Evolutionary conservation across 2,329 filamentous ascomycete genomes (phyloP), one percentile per base, ranked within the genome.

Genomic region (Calonectria naviculata): DNA sequence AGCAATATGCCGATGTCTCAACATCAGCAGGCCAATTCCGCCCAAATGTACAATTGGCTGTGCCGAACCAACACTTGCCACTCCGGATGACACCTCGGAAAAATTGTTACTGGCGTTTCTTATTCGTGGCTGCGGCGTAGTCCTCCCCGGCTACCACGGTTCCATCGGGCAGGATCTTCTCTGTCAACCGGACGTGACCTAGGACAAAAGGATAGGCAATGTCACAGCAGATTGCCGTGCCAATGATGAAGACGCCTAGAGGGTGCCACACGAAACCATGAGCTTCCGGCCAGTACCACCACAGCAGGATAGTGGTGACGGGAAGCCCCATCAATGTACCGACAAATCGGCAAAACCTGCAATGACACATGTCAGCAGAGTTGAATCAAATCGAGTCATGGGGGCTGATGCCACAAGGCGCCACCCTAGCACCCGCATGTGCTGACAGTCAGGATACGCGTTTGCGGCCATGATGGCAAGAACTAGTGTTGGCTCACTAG

Each of bases 231-330:
- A 86, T 65, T 17, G 82, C 82, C 0, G 83, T 82, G 0, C 80
- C 83, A 71, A 82, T 81, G 17, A 89, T 75, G 68, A 87, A 84
- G 5, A 87, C 52, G 1, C 82, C 83, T 5, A 87, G 77, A 0
- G 84, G 85, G 36, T 83, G 83, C 60, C 83, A 78, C 34, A 86
- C 83, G 74, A 87, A 89, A 13, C 82, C 83, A 74, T 89, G 85
- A 1, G 86, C 84, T 67, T 88, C 87, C 4, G 85, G 86, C 87
- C 87, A 88, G 73, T 83, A 83, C 80, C 84, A 87, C 86, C 86
- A 88, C n/a, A 85, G 77, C 49, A 87, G 73, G 10, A 78, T 77
- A 64, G 84, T 84, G 49, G 79, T 80, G 13, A 83, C 67, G 6
- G 83, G 80, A 21, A 87, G 78, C 2, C 86, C 86, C 69, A 83